Conservation (phyloP, 306 rosid genomes). For the Pachyrhizus erosus region DNA sequence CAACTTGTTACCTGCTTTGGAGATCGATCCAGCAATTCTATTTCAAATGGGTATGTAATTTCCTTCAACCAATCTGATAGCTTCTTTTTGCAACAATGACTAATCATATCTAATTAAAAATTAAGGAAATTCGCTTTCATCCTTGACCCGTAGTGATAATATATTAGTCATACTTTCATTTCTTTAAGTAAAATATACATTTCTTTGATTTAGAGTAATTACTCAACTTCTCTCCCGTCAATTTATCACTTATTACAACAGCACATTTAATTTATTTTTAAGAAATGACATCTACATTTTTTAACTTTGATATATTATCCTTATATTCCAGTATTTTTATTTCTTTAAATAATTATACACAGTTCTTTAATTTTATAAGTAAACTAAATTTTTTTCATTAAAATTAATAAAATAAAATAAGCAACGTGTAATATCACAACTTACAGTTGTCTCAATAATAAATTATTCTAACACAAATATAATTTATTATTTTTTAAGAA, state of each 20-base stretch:
- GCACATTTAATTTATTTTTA: not conserved
- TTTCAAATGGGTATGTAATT: not conserved
- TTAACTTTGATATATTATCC: not conserved
- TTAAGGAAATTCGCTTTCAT: conserved; percentile 12
- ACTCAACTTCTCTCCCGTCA: not conserved
- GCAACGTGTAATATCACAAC: no score
- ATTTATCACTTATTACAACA: not conserved
- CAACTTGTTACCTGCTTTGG: not conserved
- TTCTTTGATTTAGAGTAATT: not conserved
- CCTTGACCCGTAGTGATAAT: not conserved
- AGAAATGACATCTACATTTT: not conserved
- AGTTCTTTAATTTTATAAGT: not conserved
- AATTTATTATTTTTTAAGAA: no score
- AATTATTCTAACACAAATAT: no score
- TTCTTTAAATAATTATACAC: not conserved
- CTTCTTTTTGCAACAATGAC: not conserved
- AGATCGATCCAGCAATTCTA: not conserved
- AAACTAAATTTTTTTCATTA: no score
- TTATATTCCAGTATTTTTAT: not conserved
- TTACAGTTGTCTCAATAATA: no score
- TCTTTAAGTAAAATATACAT: not conserved
- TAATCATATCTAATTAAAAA: not conserved
- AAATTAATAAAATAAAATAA: no score
- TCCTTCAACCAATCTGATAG: conserved; percentile 17
- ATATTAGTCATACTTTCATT: not conserved